Evolutionary conservation across 768 basidiomycete species (phyloP).

Genomic region (Hebeloma cylindrosporum): DNA sequence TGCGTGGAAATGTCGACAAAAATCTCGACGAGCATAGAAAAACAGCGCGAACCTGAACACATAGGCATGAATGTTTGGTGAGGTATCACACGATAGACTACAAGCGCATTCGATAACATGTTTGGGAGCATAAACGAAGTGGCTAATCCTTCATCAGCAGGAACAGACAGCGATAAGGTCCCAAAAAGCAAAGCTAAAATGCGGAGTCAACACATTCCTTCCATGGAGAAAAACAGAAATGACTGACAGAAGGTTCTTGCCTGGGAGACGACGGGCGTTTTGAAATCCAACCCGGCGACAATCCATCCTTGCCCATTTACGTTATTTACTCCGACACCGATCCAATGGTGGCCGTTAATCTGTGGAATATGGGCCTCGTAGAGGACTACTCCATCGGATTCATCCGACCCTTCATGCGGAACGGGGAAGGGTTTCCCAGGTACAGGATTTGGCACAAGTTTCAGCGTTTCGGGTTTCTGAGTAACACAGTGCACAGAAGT

Average conservation of each 20-base stretch:
- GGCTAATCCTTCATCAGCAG: constrained; percentile 34
- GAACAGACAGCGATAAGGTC: constrained; percentile 33
- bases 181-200: constrained; percentile 42
- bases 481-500: constrained; percentile 36
- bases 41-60: constrained; percentile 34
- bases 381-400: constrained; percentile 71
- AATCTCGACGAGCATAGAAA: constrained; percentile 1
- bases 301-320: constrained; percentile 63
- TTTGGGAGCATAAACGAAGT: constrained; percentile 52
- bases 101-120: constrained; percentile 56
- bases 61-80: constrained; percentile 25
- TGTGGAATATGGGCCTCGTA: constrained; percentile 45
- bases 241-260: constrained; percentile 46
- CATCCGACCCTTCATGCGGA: constrained; percentile 67
- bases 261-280: constrained; percentile 31
- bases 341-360: constrained; percentile 31
- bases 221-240: constrained; percentile 2
- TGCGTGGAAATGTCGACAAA: constrained; percentile 25
- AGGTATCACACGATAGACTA: constrained; percentile 62
- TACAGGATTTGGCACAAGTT: constrained; percentile 62
- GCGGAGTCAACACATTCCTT: constrained; percentile 12
- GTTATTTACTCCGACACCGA: constrained; percentile 54
- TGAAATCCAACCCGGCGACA: constrained; percentile 48
- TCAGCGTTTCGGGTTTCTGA: constrained; percentile 48
- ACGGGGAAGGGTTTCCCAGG: constrained; percentile 58